Evolutionary conservation across 2,329 filamentous ascomycete species (phyloP).

Genomic region (Tolypocladium album): DNA sequence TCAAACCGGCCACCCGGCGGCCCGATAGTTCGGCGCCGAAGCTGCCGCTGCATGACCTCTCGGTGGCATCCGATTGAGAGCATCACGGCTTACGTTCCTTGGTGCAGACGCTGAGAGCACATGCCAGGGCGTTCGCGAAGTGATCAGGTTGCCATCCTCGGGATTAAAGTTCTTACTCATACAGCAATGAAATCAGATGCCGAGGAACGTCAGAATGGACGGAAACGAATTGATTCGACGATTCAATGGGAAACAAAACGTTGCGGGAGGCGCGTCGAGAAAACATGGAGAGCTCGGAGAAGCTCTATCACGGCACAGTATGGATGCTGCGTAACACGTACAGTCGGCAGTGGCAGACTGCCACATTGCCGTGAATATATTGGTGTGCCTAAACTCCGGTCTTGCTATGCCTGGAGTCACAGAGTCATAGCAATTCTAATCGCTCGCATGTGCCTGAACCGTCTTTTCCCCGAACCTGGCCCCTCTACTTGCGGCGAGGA

Average conservation of each 20-base stretch:
- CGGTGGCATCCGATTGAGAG: background rate
- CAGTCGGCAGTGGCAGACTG: background rate
- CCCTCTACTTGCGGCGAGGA: constrained; percentile 16
- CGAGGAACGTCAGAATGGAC: too few relatives aligned
- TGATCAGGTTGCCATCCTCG: too few relatives aligned
- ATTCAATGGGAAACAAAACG: background rate
- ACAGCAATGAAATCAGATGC: too few relatives aligned
- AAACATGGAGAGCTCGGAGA: too few relatives aligned
- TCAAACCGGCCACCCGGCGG: background rate
- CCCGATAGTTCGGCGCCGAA: too few relatives aligned
- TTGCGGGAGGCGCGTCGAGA: background rate
- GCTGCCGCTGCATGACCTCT: too few relatives aligned
- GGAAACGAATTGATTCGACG: too few relatives aligned
- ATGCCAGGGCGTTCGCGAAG: too few relatives aligned
- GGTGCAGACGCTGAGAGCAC: too few relatives aligned
- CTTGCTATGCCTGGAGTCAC: background rate
- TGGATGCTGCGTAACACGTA: too few relatives aligned
- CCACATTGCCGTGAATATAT: background rate
- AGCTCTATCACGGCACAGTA: background rate
- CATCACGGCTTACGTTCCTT: too few relatives aligned
- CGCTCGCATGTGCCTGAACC: background rate
- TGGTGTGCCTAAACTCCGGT: background rate
- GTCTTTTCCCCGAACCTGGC: background rate
- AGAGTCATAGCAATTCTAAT: background rate
- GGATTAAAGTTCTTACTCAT: too few relatives aligned